Evolutionary conservation across 1,284 basidiomycete species (phyloP), one percentile per base, ranked within the genome.

Genomic region (Pseudozyma pruni): DNA sequence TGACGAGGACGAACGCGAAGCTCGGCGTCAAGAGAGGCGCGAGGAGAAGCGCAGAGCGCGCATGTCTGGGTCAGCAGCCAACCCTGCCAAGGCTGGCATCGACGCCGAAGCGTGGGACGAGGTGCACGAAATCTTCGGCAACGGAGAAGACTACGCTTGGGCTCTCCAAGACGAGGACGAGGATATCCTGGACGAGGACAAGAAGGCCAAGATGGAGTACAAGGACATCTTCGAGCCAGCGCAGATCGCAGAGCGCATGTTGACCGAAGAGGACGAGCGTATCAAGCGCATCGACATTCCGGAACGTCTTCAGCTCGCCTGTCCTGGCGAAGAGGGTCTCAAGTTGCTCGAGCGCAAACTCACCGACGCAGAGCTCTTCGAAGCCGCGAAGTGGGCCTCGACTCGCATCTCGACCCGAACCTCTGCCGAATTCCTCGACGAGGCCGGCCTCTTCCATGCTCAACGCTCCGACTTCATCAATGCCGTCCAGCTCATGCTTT

Each of bases 171-270:
- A 70, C 20, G 77, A 78, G 16, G 72, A 74, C 2, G 72, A 69
- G 23, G 69, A 71, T 14, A 66, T 48, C 3, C 60, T 66, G 22
- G 75, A 74, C 9, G 75, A 72, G 23, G 69, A 66, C 4, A 75
- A 62, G 40, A 69, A 75, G 71, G 90, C 90, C 85, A 71, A 70
- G 50, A 72, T 78, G 72, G 90, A 89, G 75, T 91, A 94, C 77
- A 89, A 91, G 78, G 95, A 98, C 83, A 93, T 99, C 64, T 99
- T 98, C 75, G 96, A 99, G 82, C 96, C 96, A 0, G 92, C 94
- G 8, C 93, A 98, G 86, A 98, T 99, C 80, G 89, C 89, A 69
- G 91, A 90, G 62, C 89, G 92, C 48, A 87, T 94, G 85, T 85
- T 99, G 40, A 97, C 94, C 4, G 93, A 95, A 71, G 94, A 93